Evolutionary conservation across 768 basidiomycete species (phyloP), one percentile per base, ranked within the genome.

Genomic region (Cubamyces sp.): DNA sequence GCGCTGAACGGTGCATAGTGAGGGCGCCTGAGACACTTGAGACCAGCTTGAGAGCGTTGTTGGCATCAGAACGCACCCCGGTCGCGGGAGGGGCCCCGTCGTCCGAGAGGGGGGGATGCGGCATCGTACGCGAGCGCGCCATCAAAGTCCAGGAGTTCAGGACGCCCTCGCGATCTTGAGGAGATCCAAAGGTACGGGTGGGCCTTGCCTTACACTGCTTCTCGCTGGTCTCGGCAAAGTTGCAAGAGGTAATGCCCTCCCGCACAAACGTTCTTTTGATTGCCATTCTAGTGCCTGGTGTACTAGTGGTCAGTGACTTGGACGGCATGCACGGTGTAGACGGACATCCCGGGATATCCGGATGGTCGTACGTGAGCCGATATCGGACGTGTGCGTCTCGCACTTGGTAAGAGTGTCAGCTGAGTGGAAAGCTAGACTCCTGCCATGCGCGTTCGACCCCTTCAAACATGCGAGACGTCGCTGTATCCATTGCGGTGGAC

Each of bases 391-490:
- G 30, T 18, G 9, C 40, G 42, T 21, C 19, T 25, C 3, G 39
- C 15, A 42, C 23, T 16, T 23, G 39, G 52, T 19, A 23, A 37
- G 18, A 37, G 11, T 18, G 51, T 53, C 51, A 53, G 51, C 30
- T 51, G 50, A 37, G 34, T 30, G 34, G 34, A 18, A n/a, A 30
- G 7, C 18, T 2, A 19, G 18, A 23, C 23, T 16, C 6, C n/a
- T 23, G 37, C 15, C 26, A 21, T 25, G 34, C 28, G 42, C 16
- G 42, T 21, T 55, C 28, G 54, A 45, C 42, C 28, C 53, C 53
- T 54, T 54, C 53, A 54, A 54, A 54, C 54, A 45, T 12, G 26
- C 42, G 42, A 30, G 41, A 8, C 18, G 16, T 30, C 42, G 54
- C 26, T 46, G 21, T 21, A 23, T 46, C 12, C 45, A 46, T 21